Conservation (phyloP, 1,284 basidiomycete species). For the Sanghuangporus weigelae region DNA sequence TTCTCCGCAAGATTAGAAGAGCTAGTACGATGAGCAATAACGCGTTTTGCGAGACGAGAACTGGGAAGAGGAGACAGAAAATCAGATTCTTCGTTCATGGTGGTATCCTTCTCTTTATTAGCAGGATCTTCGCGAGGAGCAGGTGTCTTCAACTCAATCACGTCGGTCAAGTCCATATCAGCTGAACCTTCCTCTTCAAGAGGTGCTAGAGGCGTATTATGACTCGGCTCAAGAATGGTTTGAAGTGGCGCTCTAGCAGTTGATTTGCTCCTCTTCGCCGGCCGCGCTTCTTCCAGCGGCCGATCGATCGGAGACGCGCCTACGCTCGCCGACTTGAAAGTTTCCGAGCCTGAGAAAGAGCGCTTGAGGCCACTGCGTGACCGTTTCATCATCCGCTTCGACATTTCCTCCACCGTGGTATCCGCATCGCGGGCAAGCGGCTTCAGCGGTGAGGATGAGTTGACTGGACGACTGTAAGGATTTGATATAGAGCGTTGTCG, state of each 20-base stretch:
- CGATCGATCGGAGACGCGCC: slow-evolving; percentile 12
- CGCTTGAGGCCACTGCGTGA: slow-evolving; percentile 27
- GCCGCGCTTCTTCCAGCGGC: slow-evolving; percentile 3
- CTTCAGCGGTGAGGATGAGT: slow-evolving; percentile 36
- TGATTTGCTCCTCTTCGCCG: slow-evolving; percentile 9
- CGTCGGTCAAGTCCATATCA: slow-evolving; percentile 16
- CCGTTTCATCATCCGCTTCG: slow-evolving; percentile 44
- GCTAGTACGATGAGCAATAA: slow-evolving; percentile 14
- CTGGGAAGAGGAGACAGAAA: slow-evolving; percentile 38
- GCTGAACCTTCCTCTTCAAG: slow-evolving; percentile 4
- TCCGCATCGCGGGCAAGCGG: slow-evolving; percentile 30
- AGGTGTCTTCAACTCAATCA: slow-evolving; percentile 13
- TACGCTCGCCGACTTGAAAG: slow-evolving; percentile 8
- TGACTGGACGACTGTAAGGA: slow-evolving; percentile 9
- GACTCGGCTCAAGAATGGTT: slow-evolving; percentile 5
- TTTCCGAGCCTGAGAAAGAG: not conserved
- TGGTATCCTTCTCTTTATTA: not conserved
- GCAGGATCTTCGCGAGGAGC: slow-evolving; percentile 7
- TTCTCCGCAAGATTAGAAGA: slow-evolving; percentile 40
- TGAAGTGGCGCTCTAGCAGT: slow-evolving; percentile 4
- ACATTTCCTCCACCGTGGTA: slow-evolving; percentile 38
- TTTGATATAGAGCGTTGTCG: slow-evolving; percentile 16
- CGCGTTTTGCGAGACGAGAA: slow-evolving; percentile 23
- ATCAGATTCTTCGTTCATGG: slow-evolving; percentile 10
- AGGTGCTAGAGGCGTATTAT: not conserved